Evolutionary conservation across 2,329 filamentous ascomycete species (phyloP), one percentile per base, ranked within the genome.

Genomic region (Ophiocordyceps camponoti-leonardi): DNA sequence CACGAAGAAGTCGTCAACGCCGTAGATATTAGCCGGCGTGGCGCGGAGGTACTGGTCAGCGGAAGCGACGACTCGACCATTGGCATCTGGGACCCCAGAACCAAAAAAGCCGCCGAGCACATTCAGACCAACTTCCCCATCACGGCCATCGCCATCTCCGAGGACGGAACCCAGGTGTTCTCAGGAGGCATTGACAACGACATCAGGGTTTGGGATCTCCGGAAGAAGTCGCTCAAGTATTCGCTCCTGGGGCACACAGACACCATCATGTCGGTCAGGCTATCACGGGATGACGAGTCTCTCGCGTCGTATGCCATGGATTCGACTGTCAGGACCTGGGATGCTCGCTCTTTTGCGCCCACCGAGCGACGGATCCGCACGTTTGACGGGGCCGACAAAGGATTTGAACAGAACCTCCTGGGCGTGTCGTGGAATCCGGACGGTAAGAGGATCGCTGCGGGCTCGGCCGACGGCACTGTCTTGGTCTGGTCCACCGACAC

Each of bases 1-100:
- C 92, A 98, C 58, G 88, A 95, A 56, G 90, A 95, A 61, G 76
- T 95, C n/a, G 81, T 98, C 67, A 98, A 96, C 62, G 77, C 82
- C 49, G 68, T 96, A 61, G 88, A 94, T 56, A 79, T 93, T 49
- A 92, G 82, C 67, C 83, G 81, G 60, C 76, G 92, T 56, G 92
- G 92, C 45, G 86, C 94, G 60, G 92, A 96, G 57, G 67, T 95
- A 44, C 67, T 98, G 42, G 76, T 95, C 50, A 94, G 86, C 58
- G 92, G 83, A 35, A 93, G 87, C 52, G 90, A 98, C 59, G 92
- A 98, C 61, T 87, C 88, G 6, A 86, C 79, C 50, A 87, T 98
- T 56, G 88, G 87, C 48, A 83, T 96, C 42, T 98, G 92, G 92
- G 92, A 98, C 60, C 87, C 90, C 10, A 75, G 92, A 54, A 82